Base-by-base conservation (phyloP, 2,329 filamentous ascomycete species). In the Alternaria arborescens region DNA sequence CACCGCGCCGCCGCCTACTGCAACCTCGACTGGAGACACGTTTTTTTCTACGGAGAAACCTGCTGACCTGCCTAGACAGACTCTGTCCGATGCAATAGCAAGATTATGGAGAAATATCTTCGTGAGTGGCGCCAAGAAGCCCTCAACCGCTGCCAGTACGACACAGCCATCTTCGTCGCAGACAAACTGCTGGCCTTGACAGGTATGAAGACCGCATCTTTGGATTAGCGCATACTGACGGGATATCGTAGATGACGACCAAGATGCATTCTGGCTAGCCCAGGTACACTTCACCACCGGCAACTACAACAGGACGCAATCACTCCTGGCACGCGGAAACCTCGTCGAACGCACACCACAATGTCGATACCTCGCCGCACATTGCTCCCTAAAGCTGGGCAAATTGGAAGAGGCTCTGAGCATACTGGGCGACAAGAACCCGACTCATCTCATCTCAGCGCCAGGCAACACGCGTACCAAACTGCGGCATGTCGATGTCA, bases 181-280 rank as follows among this genome's bases (percentile, higher is more conserved):
- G 95, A 99, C 85, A 99, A 99, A 83, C 85, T 99, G 70, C 86
- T 98, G 59, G 95, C 95, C 59, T 84, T 99, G 74, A 98, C 94
- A 38, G 92, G 94, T 97, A 80, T 68, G 88, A 30, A 30, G 28
- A 30, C 28, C 8, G 28, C 28, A 30, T 11, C 12, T 12, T 8
- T 22, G 43, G 8, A 10, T 7, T 32, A 32, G 43, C 48, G 22
- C 43, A 67, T 20, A 62, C 52, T 68, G 30, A 72, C 60, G 40
- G 32, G 18, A 30, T 14, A 26, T 7, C 32, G 8, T 67, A 97
- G 95, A 94, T 74, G 91, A 94, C 77, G 93, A 97, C 73, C 90
- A 92, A 67, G 95, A 99, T 78, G 94, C 94, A 41, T 97, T 97
- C 76, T 97, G 93, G 91, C 89, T 99, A 43, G 95, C 95, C n/a